A percentile compares a stretch with the other conserved stretches of the same genome.
Evolutionary conservation across 176 grass and related monocot species (phyloP).

Genomic region (Pharus latifolius): DNA sequence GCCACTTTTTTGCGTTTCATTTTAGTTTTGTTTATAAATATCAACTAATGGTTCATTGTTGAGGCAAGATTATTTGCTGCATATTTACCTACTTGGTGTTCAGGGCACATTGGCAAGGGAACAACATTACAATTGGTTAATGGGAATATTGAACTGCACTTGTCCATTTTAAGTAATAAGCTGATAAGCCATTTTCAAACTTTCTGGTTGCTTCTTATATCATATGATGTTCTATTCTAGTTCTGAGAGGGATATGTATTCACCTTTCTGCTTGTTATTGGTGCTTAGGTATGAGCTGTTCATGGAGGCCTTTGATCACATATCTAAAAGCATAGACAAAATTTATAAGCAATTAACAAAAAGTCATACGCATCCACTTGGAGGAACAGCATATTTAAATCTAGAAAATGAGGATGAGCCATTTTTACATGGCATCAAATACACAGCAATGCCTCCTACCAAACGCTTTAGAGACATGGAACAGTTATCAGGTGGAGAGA

Average conservation of each 20-base stretch:
- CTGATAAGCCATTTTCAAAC: background rate
- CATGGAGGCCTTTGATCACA: conserved; percentile 95
- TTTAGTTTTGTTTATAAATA: too few species aligned
- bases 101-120: too few species aligned
- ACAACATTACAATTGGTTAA: too few species aligned
- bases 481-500: conserved; percentile 95
- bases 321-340: conserved; percentile 94
- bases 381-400: conserved; percentile 94
- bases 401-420: conserved; percentile 98
- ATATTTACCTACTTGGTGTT: too few species aligned
- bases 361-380: conserved; percentile 92
- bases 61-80: too few species aligned
- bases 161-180: too few species aligned
- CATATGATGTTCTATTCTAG: background rate
- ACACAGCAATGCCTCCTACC: conserved; percentile 97
- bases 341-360: conserved; percentile 98
- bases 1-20: too few species aligned
- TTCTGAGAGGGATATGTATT: background rate
- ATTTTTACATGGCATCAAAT: conserved; percentile 90
- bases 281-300: conserved; percentile 78
- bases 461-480: conserved; percentile 99
- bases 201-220: background rate
- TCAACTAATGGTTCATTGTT: too few species aligned
- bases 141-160: too few species aligned
- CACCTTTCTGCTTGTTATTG: conserved; percentile 4